A percentile compares a stretch with the other conserved stretches of the same genome.
These are phyloP conservation scores for Didymella keratinophila DNA, from an alignment of 2,329 filamentous ascomycete species.

Conservation along the genomic window DNA sequence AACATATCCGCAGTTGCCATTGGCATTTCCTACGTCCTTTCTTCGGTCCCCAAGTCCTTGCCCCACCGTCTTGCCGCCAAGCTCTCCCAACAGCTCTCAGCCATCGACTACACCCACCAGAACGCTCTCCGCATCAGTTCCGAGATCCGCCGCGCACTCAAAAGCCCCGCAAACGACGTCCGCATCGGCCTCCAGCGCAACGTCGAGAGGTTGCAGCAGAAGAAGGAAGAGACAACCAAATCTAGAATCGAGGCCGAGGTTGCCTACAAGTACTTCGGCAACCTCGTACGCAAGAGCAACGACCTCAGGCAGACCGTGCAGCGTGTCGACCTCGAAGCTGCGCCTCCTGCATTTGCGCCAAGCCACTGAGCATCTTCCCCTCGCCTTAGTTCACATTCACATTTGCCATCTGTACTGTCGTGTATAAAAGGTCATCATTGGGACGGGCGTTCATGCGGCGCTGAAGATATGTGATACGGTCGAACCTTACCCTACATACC, in stretches of 20 bases:
- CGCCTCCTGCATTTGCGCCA: constrained; percentile 54
- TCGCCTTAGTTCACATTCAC: constrained; percentile 1
- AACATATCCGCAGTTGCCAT: constrained; percentile 66
- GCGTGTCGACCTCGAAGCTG: constrained; percentile 61
- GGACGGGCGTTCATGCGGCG: constrained; percentile 8
- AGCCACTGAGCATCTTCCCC: constrained; percentile 25
- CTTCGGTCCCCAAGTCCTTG: constrained; percentile 87
- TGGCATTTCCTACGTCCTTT: constrained; percentile 80
- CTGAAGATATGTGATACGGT: constrained; percentile 6
- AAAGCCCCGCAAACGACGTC: constrained; percentile 85
- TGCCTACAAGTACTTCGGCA: constrained; percentile 88
- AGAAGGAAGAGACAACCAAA: constrained; percentile 84
- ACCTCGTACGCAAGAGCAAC: constrained; percentile 72
- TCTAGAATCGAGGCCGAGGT: constrained; percentile 83
- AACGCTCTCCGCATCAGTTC: constrained; percentile 86
- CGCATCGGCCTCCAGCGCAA: constrained; percentile 82
- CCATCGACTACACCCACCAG: constrained; percentile 89
- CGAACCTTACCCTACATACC: neutral
- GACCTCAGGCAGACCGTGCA: constrained; percentile 60
- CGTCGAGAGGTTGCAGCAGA: constrained; percentile 80
- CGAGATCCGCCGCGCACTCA: constrained; percentile 87
- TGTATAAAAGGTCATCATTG: constrained; percentile 13
- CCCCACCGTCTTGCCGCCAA: constrained; percentile 86
- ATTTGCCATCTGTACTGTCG: constrained; percentile 10
- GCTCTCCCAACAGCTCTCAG: constrained; percentile 78